Evolutionary conservation across 23 red algal genomes (phyloP).

Genomic region (Rhodosorus marinus): DNA sequence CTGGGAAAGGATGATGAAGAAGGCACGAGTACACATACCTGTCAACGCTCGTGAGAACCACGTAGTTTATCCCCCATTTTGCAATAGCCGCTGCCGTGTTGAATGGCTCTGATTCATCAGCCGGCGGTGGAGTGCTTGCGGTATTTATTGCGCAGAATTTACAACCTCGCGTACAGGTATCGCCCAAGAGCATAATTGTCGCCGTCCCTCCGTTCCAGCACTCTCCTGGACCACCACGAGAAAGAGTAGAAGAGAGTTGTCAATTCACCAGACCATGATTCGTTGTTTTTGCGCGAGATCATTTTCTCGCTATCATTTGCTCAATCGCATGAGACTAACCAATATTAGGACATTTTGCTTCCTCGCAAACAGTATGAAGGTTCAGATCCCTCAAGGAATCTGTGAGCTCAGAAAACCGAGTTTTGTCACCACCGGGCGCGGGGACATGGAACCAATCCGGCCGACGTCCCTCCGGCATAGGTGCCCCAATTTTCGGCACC

Average conservation of each 20-base stretch:
- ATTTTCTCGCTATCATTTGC: too few relatives aligned
- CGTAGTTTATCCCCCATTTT: conserved; percentile 64
- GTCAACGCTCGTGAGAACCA: conserved; percentile 92
- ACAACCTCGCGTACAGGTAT: conserved; percentile 94
- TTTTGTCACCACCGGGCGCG: conserved; percentile 21
- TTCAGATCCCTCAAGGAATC: conserved; percentile 7
- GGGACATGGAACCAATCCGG: conserved; percentile 62
- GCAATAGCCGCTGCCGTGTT: conserved; percentile 60
- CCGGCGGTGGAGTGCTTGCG: conserved; percentile 16
- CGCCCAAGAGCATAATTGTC: conserved; percentile 92
- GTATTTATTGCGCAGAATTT: conserved; percentile 96
- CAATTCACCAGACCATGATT: too few relatives aligned
- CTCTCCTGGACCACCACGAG: too few relatives aligned
- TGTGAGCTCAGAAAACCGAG: conserved; percentile 23
- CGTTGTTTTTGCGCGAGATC: too few relatives aligned
- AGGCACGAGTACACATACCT: too few relatives aligned
- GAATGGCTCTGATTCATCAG: conserved; percentile 61
- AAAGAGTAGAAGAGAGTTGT: too few relatives aligned
- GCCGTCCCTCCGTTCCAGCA: conserved; percentile 98
- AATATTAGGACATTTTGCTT: conserved; percentile 95
- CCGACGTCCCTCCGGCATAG: conserved; percentile 14
- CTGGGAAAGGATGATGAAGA: too few relatives aligned
- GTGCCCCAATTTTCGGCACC: conserved; percentile 17
- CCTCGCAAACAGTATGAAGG: conserved; percentile 92
- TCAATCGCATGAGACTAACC: too few relatives aligned